Conservation (phyloP, 2,329 filamentous ascomycete species). For the Bipolaris sorokiniana region DNA sequence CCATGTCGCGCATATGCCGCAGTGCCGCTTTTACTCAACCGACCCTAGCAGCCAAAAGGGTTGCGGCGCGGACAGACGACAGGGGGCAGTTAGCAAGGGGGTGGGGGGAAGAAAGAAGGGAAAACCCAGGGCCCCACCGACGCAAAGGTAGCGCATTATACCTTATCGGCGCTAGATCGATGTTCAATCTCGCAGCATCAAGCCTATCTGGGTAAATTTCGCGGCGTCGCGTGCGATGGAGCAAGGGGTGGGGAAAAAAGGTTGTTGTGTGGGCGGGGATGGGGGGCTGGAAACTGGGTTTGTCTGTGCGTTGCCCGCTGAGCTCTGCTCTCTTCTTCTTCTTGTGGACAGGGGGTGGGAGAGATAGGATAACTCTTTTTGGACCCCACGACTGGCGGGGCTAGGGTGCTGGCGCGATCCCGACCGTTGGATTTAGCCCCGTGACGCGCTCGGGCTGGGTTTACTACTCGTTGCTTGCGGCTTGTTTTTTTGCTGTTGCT, state of each 20-base stretch:
- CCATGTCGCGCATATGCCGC: too few species aligned
- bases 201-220: constrained; percentile 9
- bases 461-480: background rate
- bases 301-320: background rate
- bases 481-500: background rate
- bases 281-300: background rate
- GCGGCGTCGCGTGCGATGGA: constrained; percentile 8
- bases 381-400: constrained; percentile 6
- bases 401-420: constrained; percentile 5
- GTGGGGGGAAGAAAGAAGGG: background rate
- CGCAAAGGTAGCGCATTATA: too few species aligned
- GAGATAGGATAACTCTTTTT: background rate
- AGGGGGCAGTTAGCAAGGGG: too few species aligned
- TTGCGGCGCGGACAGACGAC: too few species aligned
- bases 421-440: constrained; percentile 8
- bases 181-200: constrained; percentile 12
- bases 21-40: too few species aligned
- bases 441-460: too few species aligned
- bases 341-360: background rate
- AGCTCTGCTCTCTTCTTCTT: background rate
- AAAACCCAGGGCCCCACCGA: background rate
- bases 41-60: too few species aligned
- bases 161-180: background rate
- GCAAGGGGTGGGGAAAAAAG: background rate
- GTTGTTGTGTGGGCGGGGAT: background rate